Base-by-base conservation (phyloP, 139 green algal species). In the Chlorella sp. region DNA sequence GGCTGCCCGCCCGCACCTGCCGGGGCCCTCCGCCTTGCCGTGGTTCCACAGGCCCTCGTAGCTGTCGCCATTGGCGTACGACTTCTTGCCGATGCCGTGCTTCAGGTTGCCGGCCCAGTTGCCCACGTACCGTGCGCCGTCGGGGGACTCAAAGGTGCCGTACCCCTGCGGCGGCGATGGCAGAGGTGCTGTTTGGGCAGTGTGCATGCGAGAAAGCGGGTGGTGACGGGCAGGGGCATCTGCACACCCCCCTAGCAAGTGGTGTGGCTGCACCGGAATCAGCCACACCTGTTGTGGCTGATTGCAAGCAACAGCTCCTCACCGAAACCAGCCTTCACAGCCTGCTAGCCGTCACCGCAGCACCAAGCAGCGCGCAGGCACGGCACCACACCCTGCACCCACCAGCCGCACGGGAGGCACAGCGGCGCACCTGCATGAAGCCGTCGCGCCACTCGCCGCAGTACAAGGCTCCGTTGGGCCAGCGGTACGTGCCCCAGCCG, bases 21-120 rank as follows among this genome's bases (percentile, higher is more conserved):
- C 83, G 34, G 87, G 83, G 20, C 83, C 83, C 22, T 86, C 54
- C 13, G 87, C 73, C 54, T 90, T 79, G 44, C 75, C 83, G 41
- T 76, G 28, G 62, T 84, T 36, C 91, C 91, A 96, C 48, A 96
- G 83, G 13, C 92, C 94, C 84, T 96, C 93, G 77, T 96, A 97
- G 17, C 84, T 69, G 81, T 98, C 95, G 0, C 93, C 93, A 64
- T 95, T 96, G 43, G 87, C 84, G 43, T 93, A 98, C 30, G 88
- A 73, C 84, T 96, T 95, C n/a, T 91, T 92, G 58, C 95, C 95
- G 34, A 98, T 87, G 4, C 95, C 95, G 62, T 98, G 92, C 84
- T 96, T 96, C 41, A 91, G 44, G 84, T 96, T 93, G 8, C 79
- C 51, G 7, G 73, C 41, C 95, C 95, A 98, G 43, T 91, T 87